Conservation (phyloP, 139 green algal genomes). For the Chlorella ohadii region DNA sequence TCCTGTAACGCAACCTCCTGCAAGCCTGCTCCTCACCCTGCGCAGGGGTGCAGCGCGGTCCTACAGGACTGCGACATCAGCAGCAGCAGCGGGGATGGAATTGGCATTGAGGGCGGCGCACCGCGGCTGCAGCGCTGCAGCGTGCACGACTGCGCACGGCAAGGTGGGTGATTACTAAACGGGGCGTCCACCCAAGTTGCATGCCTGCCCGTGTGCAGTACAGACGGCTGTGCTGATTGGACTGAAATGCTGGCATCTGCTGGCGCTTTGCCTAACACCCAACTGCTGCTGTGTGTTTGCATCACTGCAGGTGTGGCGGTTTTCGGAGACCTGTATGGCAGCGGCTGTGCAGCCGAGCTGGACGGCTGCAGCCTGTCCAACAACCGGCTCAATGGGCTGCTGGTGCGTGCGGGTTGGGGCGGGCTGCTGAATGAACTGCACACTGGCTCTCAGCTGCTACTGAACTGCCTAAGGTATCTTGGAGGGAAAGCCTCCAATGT, state of each 20-base stretch:
- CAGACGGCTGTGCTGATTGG: neutral
- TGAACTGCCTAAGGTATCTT: too few relatives aligned
- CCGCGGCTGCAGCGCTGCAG: conserved; percentile 22
- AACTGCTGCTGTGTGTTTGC: neutral
- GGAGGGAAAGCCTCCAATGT: too few relatives aligned
- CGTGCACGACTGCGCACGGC: conserved; percentile 50
- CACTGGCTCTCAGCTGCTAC: too few relatives aligned
- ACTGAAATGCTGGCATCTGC: too few relatives aligned
- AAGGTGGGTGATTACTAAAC: conserved; percentile 47
- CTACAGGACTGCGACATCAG: conserved; percentile 52
- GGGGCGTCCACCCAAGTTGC: too few relatives aligned
- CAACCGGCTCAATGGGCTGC: conserved; percentile 51
- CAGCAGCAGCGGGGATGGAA: conserved; percentile 45
- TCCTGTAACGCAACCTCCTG: neutral
- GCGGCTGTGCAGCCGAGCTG: neutral
- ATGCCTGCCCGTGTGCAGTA: too few relatives aligned
- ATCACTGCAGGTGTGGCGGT: conserved; percentile 45
- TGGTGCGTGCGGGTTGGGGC: conserved; percentile 24
- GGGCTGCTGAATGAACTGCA: too few relatives aligned
- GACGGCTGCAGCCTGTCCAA: conserved; percentile 39
- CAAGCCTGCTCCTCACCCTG: neutral
- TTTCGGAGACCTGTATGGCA: conserved; percentile 45
- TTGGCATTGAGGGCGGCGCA: conserved; percentile 38
- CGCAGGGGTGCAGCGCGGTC: neutral
- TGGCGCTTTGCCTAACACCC: too few relatives aligned